Evolutionary conservation across 108 stramenopile genomes (phyloP).

Genomic region (Seminavis robusta): DNA sequence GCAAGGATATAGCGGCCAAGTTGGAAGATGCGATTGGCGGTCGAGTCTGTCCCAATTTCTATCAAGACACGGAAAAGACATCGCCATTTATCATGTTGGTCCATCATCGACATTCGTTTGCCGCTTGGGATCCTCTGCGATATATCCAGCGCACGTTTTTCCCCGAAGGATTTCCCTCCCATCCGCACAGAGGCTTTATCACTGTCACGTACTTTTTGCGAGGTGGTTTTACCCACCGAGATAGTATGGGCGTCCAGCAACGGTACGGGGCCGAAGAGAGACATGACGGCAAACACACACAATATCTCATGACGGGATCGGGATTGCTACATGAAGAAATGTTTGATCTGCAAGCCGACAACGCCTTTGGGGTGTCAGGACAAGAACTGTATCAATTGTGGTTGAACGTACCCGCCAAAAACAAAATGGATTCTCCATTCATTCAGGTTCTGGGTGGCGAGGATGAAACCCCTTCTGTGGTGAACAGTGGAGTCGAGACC

Average conservation of each 20-base stretch:
- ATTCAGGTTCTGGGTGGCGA: conserved; percentile 37
- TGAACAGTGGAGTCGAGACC: conserved; percentile 10
- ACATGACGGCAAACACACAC: conserved; percentile 43
- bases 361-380: conserved; percentile 7
- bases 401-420: conserved; percentile 62
- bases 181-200: conserved; percentile 85
- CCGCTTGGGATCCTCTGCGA: conserved; percentile 61
- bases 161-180: conserved; percentile 86
- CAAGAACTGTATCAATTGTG: conserved; percentile 86
- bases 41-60: conserved; percentile 79
- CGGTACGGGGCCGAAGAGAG: conserved; percentile 56
- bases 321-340: conserved; percentile 90
- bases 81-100: conserved; percentile 82
- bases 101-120: conserved; percentile 82
- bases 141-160: conserved; percentile 54
- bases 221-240: conserved; percentile 84
- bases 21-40: conserved; percentile 52
- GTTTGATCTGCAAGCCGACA: conserved; percentile 52
- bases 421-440: conserved; percentile 51
- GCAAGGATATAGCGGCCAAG: conserved; percentile 37
- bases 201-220: conserved; percentile 75
- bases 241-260: conserved; percentile 67
- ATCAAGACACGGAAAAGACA: conserved; percentile 26
- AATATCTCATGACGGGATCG: conserved; percentile 81
- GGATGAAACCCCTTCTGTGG: conserved; percentile 8